Conservation (phyloP, 1,139 yeast genomes). For the Wickerhamiella infanticola region DNA sequence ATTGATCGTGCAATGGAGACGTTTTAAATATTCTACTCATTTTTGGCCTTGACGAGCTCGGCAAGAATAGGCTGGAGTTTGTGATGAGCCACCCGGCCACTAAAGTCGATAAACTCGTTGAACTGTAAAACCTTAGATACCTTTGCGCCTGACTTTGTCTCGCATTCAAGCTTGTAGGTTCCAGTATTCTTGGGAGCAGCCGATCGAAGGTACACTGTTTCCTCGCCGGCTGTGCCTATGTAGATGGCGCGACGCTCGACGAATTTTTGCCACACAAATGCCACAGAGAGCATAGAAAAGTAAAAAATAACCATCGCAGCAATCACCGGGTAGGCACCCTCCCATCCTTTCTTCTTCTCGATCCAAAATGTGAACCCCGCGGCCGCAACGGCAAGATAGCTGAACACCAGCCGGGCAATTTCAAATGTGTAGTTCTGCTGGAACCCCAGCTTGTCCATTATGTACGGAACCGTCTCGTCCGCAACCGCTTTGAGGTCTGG, state of each 20-base stretch:
- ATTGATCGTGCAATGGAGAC: constrained; percentile 11
- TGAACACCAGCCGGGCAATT: constrained; percentile 54
- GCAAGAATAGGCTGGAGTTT: constrained; percentile 7
- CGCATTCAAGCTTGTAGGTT: constrained; percentile 1
- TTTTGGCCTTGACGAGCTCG: not conserved
- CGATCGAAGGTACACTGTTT: constrained; percentile 12
- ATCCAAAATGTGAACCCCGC: constrained; percentile 51
- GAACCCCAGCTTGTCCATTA: constrained; percentile 34
- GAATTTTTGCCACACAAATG: constrained; percentile 35
- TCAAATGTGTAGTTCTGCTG: constrained; percentile 39
- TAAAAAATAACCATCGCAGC: constrained; percentile 35
- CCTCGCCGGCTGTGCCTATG: constrained; percentile 31
- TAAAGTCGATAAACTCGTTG: constrained; percentile 11
- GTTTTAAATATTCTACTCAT: not conserved
- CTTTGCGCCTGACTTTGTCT: not conserved
- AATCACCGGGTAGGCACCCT: constrained; percentile 27
- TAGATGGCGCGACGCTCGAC: constrained; percentile 44
- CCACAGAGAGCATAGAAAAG: constrained; percentile 31
- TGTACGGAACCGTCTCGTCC: constrained; percentile 11
- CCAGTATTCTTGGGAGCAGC: constrained; percentile 2
- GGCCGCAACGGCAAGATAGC: constrained; percentile 47
- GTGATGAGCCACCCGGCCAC: constrained; percentile 10
- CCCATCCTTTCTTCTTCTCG: constrained; percentile 47
- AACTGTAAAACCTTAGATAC: constrained; percentile 3
- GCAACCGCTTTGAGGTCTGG: constrained; percentile 12